Evolutionary conservation across 179 eudicot genomes (phyloP), one percentile per base, ranked within the genome.

Genomic region (Actinidia arguta): DNA sequence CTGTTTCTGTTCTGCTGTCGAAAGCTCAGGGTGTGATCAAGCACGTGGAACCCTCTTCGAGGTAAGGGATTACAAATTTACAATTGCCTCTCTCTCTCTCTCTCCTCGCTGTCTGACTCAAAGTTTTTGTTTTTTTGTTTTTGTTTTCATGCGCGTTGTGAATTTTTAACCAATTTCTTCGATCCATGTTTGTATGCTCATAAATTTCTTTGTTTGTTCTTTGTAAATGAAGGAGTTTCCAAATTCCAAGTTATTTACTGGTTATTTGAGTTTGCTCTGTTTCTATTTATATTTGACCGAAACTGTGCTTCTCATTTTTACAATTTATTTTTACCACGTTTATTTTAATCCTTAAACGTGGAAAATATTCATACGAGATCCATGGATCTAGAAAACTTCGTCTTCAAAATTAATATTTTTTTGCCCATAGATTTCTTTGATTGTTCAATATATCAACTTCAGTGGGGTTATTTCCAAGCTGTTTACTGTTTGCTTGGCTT

Each of bases 1-100:
- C 98, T 4, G 85, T 92, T 5, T 88, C 98, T 24, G 81, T 47
- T 8, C 86, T 96, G 52, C 80, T 96, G 20, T 42, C 89, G 0
- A 83, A 85, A 8, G 62, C 69, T 7, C 24, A 88, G 0, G 82
- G 81, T 16, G 64, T 85, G 16, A 92, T 96, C 48, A 83, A 84
- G 69, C 98, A 89, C 75, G 88, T 94, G 76, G 92, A 94, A 17
- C 86, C 95, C 36, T 83, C 87, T 68, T 80, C 92, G 1, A 92
- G 98, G 98, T 95, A 83, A 8, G 47, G 6, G 54, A 66, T n/a
- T n/a, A n/a, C n/a, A n/a, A n/a, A n/a, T n/a, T 69, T 36, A 55
- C 56, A 24, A 16, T 18, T 14, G 11, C 54, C 27, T n/a, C 36
- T 47, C 72, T 69, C 69, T 69, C 78, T 70, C 72, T 27, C 22